These are phyloP conservation scores for Maudiozyma bulderi DNA, from an alignment of 805 yeast species.

Conservation along the genomic window DNA sequence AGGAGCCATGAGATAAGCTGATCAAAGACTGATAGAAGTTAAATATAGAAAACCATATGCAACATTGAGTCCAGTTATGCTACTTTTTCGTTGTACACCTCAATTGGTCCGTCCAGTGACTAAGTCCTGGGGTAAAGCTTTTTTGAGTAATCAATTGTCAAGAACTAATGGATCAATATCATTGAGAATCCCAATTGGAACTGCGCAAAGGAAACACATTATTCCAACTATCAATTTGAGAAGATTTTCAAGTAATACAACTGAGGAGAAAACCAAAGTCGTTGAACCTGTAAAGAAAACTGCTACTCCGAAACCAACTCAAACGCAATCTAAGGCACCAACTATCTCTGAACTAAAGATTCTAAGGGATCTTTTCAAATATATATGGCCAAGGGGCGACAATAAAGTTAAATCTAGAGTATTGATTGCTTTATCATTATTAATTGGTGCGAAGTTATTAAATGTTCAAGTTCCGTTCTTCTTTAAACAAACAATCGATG, in stretches of 20 bases:
- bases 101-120: neutral
- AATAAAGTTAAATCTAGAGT: constrained; percentile 64
- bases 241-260: neutral
- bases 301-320: neutral
- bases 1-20: too few relatives aligned
- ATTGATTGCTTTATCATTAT: constrained; percentile 57
- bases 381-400: constrained; percentile 75
- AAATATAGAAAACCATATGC: too few relatives aligned
- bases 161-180: neutral
- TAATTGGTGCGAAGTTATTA: constrained; percentile 72
- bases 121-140: neutral
- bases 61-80: neutral
- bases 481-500: constrained; percentile 80
- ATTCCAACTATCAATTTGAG: neutral
- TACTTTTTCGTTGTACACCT: neutral
- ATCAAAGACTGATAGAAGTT: too few relatives aligned
- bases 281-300: neutral
- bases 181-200: neutral
- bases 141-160: neutral
- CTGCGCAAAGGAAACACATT: neutral
- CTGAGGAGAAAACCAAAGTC: neutral
- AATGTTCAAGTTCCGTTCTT: constrained; percentile 95
- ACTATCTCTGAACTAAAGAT: constrained; percentile 39
- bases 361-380: constrained; percentile 51
- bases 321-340: constrained; percentile 8